Percentiles rank a stretch among this genome's conserved stretches.
These are phyloP conservation scores for Canna indica DNA, from an alignment of 176 grass and related monocot genomes.

Conservation along the genomic window DNA sequence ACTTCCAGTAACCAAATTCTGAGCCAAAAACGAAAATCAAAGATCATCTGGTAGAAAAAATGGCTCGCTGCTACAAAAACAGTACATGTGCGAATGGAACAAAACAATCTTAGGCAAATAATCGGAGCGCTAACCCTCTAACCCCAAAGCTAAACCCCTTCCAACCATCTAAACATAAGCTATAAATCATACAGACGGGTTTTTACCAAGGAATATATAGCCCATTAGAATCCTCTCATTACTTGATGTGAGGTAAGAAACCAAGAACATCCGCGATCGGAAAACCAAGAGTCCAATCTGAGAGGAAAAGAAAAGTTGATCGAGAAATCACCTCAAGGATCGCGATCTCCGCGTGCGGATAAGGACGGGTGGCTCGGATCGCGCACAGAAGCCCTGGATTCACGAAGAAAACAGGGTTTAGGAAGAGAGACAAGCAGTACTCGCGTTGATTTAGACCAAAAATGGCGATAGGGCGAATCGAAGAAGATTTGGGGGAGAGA, in stretches of 20 bases:
- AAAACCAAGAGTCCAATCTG: background rate
- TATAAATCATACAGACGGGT: background rate
- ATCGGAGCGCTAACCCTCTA: no score
- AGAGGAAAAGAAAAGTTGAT: background rate
- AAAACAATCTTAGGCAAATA: no score
- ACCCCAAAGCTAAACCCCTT: no score
- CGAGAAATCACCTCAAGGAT: background rate
- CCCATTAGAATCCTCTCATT: background rate
- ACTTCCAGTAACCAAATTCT: no score
- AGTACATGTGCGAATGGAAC: no score
- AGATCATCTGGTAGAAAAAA: no score
- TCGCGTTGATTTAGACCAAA: no score
- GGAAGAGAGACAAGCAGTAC: background rate
- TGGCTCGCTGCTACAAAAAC: no score
- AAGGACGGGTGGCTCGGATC: background rate
- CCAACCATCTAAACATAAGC: background rate
- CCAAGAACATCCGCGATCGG: background rate
- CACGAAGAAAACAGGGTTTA: background rate
- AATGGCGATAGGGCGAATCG: no score
- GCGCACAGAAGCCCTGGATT: background rate
- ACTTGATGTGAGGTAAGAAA: no score
- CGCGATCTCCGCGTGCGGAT: background rate
- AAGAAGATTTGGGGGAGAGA: no score
- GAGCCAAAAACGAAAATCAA: no score
- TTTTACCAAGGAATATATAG: background rate